A percentile compares a stretch with the other conserved stretches of the same genome.
Evolutionary conservation across 306 rosid genomes (phyloP).

Genomic region (Notholithocarpus densiflorus): DNA sequence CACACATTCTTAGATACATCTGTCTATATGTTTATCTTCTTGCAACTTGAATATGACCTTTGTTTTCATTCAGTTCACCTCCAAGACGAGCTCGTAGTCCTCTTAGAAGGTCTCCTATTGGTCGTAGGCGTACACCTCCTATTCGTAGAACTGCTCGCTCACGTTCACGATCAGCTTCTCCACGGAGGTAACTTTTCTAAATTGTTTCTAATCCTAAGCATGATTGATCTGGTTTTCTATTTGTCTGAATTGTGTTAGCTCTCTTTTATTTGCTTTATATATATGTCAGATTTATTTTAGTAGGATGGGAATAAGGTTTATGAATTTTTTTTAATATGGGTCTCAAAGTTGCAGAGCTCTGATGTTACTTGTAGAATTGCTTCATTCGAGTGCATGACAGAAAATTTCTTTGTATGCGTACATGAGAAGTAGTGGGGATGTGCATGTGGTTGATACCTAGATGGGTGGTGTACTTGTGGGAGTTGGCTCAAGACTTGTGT

Average conservation of each 20-base stretch:
- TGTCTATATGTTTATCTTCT: too few species aligned
- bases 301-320: background rate
- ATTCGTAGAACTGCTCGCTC: constrained; percentile 72
- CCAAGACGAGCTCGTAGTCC: constrained; percentile 88
- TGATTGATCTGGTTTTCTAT: too few species aligned
- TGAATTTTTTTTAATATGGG: background rate
- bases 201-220: too few species aligned
- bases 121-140: constrained; percentile 86
- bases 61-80: constrained; percentile 56
- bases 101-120: constrained; percentile 87
- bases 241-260: too few species aligned
- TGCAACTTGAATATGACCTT: background rate
- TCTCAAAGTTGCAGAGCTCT: background rate
- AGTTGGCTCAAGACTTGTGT: too few species aligned
- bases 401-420: background rate
- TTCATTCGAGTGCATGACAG: background rate
- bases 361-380: constrained; percentile 5
- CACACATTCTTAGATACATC: too few species aligned
- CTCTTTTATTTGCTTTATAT: too few species aligned
- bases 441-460: background rate
- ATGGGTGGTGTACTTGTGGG: background rate
- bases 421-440: background rate
- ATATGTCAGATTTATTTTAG: constrained; percentile 5
- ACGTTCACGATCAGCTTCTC: constrained; percentile 80
- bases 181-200: constrained; percentile 30